Evolutionary conservation across 768 basidiomycete genomes (phyloP), one percentile per base, ranked within the genome.

Genomic region (Candolleomyces aberdarensis): DNA sequence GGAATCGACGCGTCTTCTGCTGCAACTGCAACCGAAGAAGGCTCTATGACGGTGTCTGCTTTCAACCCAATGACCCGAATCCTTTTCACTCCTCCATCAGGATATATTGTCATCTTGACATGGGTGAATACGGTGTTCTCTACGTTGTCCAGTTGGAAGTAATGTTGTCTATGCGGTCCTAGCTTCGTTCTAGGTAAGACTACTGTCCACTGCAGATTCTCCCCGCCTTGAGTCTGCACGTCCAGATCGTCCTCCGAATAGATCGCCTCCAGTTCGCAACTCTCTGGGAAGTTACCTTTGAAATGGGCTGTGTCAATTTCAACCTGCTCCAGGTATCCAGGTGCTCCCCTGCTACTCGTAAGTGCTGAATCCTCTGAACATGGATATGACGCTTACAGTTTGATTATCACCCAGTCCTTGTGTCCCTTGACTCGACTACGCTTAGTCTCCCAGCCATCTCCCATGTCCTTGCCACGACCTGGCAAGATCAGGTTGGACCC

Each of bases 371-470:
- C 43, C 20, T 19, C 5, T 51, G 20, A 17, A 22, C 50, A 22
- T 20, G 47, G 51, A 29, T 52, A 22, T 11, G 47, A 32, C 51
- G 78, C 91, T 71, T 69, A 94, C 92, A 99, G 77, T 75, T 88
- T 91, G 59, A 96, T 86, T 61, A 98, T 83, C 5, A 84, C 92
- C 92, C 94, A 98, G 67, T 98, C 96, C 51, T 86, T 91, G 74
- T 95, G 94, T 43, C 83, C 93, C 57, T 82, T 82, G 47, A 76
- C 79, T 57, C 92, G 81, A 68, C 91, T 96, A 62, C 97, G 82
- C 71, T 91, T 94, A 3, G 96, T 98, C 75, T 99, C 97, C 97
- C 97, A 99, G 4, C 97, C 97, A 69, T 97, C 96, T 5, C 95
- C 87, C 94, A 99, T 99, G 67, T 96, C 89, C 70, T 87, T 88